Conservation (phyloP, 768 basidiomycete species). For the Amanita fuliginea region DNA sequence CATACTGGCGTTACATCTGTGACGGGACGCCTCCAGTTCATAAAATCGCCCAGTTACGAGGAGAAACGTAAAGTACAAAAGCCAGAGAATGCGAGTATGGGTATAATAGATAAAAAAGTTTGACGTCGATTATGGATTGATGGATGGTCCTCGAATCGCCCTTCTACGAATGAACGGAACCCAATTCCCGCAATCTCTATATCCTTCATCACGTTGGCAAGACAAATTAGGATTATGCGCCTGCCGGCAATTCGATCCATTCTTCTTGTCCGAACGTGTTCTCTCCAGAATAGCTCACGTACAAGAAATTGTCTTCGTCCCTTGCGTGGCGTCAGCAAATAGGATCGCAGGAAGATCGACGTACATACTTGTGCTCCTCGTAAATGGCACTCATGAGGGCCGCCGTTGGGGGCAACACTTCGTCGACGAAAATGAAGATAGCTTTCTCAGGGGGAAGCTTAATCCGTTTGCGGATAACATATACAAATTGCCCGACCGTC, state of each 20-base stretch:
- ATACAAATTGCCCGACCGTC: conserved; percentile 97
- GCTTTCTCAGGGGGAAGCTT: conserved; percentile 99
- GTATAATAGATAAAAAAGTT: conserved; percentile 5
- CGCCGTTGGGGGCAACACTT: conserved; percentile 95
- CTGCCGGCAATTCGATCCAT: conserved; percentile 35
- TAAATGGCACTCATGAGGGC: conserved; percentile 98
- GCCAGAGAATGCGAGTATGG: conserved; percentile 6
- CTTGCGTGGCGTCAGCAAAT: conserved; percentile 33
- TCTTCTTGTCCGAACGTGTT: conserved; percentile 76
- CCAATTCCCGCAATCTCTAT: conserved; percentile 6
- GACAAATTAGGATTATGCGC: conserved; percentile 13
- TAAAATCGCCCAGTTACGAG: not conserved
- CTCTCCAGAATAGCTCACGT: conserved; percentile 98
- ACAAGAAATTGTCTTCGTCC: conserved; percentile 98
- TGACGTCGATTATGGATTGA: not conserved
- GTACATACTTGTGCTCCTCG: conserved; percentile 95
- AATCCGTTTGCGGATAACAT: conserved; percentile 99
- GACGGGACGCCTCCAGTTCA: not conserved
- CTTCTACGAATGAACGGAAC: conserved; percentile 4
- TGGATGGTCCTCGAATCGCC: conserved; percentile 1
- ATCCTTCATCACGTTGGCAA: not conserved
- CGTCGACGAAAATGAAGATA: conserved; percentile 99
- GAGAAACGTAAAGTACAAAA: conserved; percentile 8
- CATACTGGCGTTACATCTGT: conserved; percentile 6
- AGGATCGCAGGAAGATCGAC: conserved; percentile 1